Evolutionary conservation across 202 grass and related monocot genomes (phyloP).

Genomic region (Setaria viridis): DNA sequence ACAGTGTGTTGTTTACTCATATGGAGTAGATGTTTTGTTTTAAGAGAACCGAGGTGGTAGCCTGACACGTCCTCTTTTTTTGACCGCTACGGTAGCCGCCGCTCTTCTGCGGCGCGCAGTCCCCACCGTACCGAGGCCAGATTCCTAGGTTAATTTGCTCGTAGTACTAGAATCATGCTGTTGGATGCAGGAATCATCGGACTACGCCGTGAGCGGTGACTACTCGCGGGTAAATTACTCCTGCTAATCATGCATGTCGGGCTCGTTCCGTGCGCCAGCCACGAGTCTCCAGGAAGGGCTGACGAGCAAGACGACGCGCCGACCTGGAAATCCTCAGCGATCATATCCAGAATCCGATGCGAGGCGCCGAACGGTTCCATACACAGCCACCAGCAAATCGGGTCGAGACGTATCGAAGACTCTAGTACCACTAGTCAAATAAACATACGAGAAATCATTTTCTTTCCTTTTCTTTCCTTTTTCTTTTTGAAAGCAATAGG

Average conservation of each 20-base stretch:
- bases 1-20: no score
- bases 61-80: neutral
- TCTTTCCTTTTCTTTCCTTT: no score
- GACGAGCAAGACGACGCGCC: conserved; percentile 42
- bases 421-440: no score
- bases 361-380: neutral
- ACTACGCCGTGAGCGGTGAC: neutral
- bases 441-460: no score
- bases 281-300: conserved; percentile 26
- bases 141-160: conserved; percentile 39
- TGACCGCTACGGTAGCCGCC: conserved; percentile 10
- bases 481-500: neutral
- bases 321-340: conserved; percentile 14
- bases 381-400: neutral
- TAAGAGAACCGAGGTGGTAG: neutral
- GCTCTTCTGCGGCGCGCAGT: neutral
- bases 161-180: conserved; percentile 1
- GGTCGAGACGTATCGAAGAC: neutral
- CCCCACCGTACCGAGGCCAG: neutral
- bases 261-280: conserved; percentile 6
- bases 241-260: conserved; percentile 35
- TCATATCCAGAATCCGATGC: conserved; percentile 26
- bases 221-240: neutral
- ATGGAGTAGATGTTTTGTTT: neutral
- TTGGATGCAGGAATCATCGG: conserved; percentile 14